Evolutionary conservation across 257 asterid genomes (phyloP).

Genomic region (Echium plantagineum): DNA sequence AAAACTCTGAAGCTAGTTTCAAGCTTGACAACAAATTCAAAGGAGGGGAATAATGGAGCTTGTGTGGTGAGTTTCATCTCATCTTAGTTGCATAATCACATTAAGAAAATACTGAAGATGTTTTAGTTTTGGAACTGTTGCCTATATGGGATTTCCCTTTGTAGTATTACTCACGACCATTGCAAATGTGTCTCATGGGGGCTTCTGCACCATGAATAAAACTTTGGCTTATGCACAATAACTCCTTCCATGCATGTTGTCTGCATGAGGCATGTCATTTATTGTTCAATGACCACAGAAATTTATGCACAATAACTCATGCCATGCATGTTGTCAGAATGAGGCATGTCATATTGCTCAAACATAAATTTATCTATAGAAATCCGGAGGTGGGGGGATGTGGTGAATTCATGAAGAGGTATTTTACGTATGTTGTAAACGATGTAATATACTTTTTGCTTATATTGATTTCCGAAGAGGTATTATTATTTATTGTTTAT

Average conservation of each 20-base stretch:
- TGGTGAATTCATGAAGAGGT: too few species aligned
- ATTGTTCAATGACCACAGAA: not conserved
- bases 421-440: not conserved
- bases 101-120: not conserved
- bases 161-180: too few species aligned
- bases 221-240: too few species aligned
- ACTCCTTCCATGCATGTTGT: not conserved
- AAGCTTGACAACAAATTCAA: constrained; percentile 45
- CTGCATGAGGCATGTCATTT: not conserved
- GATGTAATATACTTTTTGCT: not conserved
- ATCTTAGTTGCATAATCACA: not conserved
- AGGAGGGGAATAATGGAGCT: constrained; percentile 86
- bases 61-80: constrained; percentile 59
- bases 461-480: not conserved
- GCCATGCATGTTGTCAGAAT: not conserved
- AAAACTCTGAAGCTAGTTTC: constrained; percentile 70
- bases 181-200: too few species aligned
- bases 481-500: too few species aligned
- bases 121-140: too few species aligned
- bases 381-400: not conserved
- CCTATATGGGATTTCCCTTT: too few species aligned
- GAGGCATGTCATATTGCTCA: not conserved
- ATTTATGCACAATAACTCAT: too few species aligned
- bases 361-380: not conserved
- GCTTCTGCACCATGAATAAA: too few species aligned